phyloP scores from a whole-genome alignment of 805 yeast species.

The Isabelozyma gotoi region DNA sequence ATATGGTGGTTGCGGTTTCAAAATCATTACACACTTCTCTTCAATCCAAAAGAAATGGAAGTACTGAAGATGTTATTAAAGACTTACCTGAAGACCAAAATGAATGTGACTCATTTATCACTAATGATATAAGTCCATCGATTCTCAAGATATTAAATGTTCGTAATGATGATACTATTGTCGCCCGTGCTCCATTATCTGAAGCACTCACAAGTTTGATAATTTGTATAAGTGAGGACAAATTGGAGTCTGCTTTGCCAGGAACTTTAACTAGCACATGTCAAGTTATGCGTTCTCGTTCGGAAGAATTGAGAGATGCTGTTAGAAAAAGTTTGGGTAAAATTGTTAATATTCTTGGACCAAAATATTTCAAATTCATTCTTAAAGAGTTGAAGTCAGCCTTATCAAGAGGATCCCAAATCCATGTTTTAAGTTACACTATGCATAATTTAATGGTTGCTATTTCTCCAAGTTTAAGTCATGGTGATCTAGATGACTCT shows the following conservation, averaged over 20 bases:
- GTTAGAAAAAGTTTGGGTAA: conserved; percentile 73
- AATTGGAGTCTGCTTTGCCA: conserved; percentile 63
- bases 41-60: conserved; percentile 12
- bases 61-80: conserved; percentile 16
- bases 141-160: conserved; percentile 57
- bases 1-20: conserved; percentile 57
- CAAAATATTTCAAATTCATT: conserved; percentile 70
- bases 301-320: conserved; percentile 86
- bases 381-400: conserved; percentile 78
- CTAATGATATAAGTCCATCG: conserved; percentile 59
- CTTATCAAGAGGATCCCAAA: conserved; percentile 83
- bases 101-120: conserved; percentile 40
- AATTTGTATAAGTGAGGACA: conserved; percentile 57
- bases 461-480: conserved; percentile 44
- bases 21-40: conserved; percentile 45
- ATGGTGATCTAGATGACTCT: conserved; percentile 76
- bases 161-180: conserved; percentile 78
- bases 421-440: conserved; percentile 88
- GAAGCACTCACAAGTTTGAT: conserved; percentile 74
- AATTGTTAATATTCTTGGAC: conserved; percentile 65
- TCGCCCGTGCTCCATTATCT: conserved; percentile 73
- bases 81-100: conserved; percentile 24
- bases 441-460: conserved; percentile 70
- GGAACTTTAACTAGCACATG: conserved; percentile 84
- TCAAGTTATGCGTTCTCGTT: conserved; percentile 79